Evolutionary conservation across 1,139 yeast genomes (phyloP), one percentile per base, ranked within the genome.

Genomic region (Magnusiomyces tetraspermus): DNA sequence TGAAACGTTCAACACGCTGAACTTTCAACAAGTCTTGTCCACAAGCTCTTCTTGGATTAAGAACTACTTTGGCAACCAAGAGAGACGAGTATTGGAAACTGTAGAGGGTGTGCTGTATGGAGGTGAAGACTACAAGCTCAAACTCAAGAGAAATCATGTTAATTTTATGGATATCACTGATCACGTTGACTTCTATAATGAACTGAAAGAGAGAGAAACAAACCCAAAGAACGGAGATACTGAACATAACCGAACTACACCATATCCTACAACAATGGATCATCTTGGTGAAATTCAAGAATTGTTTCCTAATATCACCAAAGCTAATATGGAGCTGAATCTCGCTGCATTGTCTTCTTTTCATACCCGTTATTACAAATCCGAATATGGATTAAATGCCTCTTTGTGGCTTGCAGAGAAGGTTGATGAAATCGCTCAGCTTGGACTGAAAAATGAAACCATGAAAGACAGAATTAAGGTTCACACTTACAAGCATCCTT

Each of bases 281-380:
- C 36, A 48, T 46, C 5, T 24, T n/a, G 36, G 40, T 1, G 30
- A 48, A 10, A 50, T 45, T 2, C 28, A 44, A 6, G 23, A 33
- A 15, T 45, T 54, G 11, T 28, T 54, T 6, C 43, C 26, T 15
- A n/a, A 43, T 0, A 46, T 54, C 4, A n/a, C 48, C 19, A 30
- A 47, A 26, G 19, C n/a, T 13, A 44, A 50, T 28, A 43, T 54
- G 51, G 31, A 43, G 13, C 36, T 28, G 15, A 41, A 38, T 30
- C 48, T 54, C 23, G 46, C 48, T 11, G 46, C 45, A 36, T 51
- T 46, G 15, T 30, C 90, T 8, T 79, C 86, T 38, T 88, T 85
- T 65, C 79, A 72, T 67, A 83, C 90, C n/a, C 76, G 97, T 55
- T 86, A 85, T 66, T 89, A 87, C 70, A 84, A 85, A 68, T 77